A percentile compares a stretch with the other conserved stretches of the same genome.
Evolutionary conservation across 345 rosid species (phyloP).

Genomic region (Odontarrhena argentea): DNA sequence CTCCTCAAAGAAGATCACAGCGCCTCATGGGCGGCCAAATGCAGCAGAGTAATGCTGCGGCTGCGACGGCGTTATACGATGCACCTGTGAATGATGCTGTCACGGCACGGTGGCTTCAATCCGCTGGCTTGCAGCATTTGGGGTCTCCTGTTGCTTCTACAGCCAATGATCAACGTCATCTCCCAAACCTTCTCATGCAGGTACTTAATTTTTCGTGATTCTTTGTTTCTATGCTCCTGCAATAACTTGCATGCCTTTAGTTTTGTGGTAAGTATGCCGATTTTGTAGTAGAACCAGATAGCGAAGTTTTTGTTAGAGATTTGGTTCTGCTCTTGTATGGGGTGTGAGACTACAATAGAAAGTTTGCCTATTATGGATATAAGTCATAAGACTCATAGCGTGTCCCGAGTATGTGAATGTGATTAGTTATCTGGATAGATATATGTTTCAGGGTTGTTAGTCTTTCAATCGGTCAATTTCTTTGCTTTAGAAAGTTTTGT

Average conservation of each 20-base stretch:
- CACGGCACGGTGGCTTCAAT: constrained; percentile 99
- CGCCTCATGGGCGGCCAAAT: constrained; percentile 99
- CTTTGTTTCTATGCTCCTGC: constrained; percentile 52
- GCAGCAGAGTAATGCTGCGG: constrained; percentile 95
- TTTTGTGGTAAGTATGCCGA: constrained; percentile 4
- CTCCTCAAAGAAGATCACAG: constrained; percentile 99
- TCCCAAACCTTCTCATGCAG: constrained; percentile 92
- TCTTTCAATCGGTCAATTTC: neutral
- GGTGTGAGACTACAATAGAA: neutral
- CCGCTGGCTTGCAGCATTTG: constrained; percentile 99
- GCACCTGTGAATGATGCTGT: constrained; percentile 77
- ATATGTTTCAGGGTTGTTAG: neutral
- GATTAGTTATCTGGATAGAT: constrained; percentile 21
- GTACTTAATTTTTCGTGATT: constrained; percentile 39
- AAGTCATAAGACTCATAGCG: neutral
- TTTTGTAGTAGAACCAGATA: neutral
- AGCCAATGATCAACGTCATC: constrained; percentile 78
- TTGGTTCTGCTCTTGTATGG: neutral
- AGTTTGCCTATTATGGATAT: constrained; percentile 10
- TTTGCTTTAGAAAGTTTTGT: neutral
- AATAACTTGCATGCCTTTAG: constrained; percentile 21
- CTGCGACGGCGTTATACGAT: constrained; percentile 82
- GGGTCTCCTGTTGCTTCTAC: constrained; percentile 93
- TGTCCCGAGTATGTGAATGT: neutral
- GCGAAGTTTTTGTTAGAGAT: neutral